Conservation (phyloP, 495 filamentous ascomycete species). For the Hypoxylon perforatum region DNA sequence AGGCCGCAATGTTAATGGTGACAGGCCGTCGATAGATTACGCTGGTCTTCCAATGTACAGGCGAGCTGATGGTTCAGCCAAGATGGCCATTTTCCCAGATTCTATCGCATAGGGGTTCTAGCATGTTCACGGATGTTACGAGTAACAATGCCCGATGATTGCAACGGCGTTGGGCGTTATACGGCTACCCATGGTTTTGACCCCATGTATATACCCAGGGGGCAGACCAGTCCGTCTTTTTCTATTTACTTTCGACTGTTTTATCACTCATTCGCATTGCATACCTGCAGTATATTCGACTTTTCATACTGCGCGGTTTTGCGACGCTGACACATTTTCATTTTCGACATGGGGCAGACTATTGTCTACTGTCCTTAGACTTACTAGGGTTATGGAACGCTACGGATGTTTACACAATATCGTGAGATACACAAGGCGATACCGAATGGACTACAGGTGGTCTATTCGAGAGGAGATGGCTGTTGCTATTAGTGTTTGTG, state of each 20-base stretch:
- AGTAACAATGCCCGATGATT: slow-evolving; percentile 23
- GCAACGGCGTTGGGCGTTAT: slow-evolving; percentile 29
- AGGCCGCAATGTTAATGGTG: slow-evolving; percentile 42
- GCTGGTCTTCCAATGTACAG: slow-evolving; percentile 35
- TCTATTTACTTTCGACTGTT: slow-evolving; percentile 6
- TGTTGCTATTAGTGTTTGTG: slow-evolving; percentile 4
- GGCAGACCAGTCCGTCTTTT: background rate
- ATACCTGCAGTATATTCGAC: slow-evolving; percentile 24
- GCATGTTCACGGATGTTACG: slow-evolving; percentile 35
- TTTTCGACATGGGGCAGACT: slow-evolving; percentile 5
- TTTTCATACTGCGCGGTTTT: background rate
- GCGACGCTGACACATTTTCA: slow-evolving; percentile 11
- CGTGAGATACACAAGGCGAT: slow-evolving; percentile 12
- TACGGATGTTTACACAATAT: slow-evolving; percentile 16
- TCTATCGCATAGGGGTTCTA: slow-evolving; percentile 28
- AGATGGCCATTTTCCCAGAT: slow-evolving; percentile 28
- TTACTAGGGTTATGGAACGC: slow-evolving; percentile 8
- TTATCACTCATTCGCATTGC: slow-evolving; percentile 28
- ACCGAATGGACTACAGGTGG: slow-evolving; percentile 4
- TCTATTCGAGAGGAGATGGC: slow-evolving; percentile 10
- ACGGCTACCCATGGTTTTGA: slow-evolving; percentile 20
- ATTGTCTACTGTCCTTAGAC: slow-evolving; percentile 15
- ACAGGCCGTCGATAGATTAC: slow-evolving; percentile 40
- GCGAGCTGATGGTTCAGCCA: slow-evolving; percentile 42
- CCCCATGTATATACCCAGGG: slow-evolving; percentile 33